A percentile compares a stretch with the other conserved stretches of the same genome.
Conservation (phyloP, 1,284 basidiomycete genomes). For the Leccinum solheimii region DNA sequence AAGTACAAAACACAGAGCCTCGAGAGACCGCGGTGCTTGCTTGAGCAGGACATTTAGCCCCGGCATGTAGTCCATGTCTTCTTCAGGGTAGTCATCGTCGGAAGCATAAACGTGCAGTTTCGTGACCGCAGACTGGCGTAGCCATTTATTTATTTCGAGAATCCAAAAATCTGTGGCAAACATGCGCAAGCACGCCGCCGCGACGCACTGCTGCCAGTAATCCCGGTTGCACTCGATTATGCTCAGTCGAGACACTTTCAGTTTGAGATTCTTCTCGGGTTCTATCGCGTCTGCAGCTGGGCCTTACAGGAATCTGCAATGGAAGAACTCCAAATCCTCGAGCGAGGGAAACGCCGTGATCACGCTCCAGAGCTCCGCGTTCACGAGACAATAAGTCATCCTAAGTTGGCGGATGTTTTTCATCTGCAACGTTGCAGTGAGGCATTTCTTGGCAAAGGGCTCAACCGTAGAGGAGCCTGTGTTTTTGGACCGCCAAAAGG, state of each 20-base stretch:
- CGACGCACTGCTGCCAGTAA: not conserved
- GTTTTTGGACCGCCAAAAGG: too few relatives aligned
- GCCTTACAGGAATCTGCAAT: not conserved
- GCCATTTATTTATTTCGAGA: not conserved
- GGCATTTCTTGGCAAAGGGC: too few relatives aligned
- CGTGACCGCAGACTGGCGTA: not conserved
- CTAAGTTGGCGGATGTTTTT: not conserved
- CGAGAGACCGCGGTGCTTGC: not conserved
- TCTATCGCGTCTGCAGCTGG: not conserved
- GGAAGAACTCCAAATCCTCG: not conserved
- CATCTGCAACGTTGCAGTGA: not conserved
- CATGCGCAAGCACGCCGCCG: not conserved
- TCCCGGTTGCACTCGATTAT: not conserved
- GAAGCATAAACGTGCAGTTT: not conserved
- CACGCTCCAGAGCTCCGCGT: not conserved
- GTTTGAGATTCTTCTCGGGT: not conserved
- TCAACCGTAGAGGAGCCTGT: not conserved
- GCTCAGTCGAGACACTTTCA: not conserved
- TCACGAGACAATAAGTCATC: fast-evolving
- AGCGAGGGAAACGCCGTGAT: not conserved
- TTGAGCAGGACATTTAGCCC: not conserved
- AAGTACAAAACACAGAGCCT: not conserved
- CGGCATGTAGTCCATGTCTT: not conserved
- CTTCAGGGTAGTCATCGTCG: not conserved
- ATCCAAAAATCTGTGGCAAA: not conserved